Conservation (phyloP, 2,329 filamentous ascomycete species). For the Neophaeococcomyces aloes region DNA sequence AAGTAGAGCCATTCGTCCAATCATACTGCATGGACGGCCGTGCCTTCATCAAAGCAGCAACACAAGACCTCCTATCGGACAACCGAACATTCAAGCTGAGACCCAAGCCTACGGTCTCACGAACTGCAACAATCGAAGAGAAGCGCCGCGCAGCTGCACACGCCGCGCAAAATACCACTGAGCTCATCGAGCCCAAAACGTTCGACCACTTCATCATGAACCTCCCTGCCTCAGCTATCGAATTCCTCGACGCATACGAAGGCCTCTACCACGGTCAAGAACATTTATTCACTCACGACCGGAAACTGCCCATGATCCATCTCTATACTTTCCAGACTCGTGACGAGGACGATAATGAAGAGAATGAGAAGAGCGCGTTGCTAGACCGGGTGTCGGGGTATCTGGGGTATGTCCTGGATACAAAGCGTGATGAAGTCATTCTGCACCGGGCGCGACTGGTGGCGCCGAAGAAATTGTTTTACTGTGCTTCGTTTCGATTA, state of each 20-base stretch:
- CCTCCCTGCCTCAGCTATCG: constrained; percentile 77
- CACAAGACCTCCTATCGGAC: constrained; percentile 41
- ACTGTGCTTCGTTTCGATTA: constrained; percentile 83
- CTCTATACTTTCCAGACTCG: constrained; percentile 85
- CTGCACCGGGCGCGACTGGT: constrained; percentile 69
- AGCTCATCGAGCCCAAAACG: constrained; percentile 52
- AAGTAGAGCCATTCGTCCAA: constrained; percentile 63
- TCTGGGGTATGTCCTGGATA: constrained; percentile 44
- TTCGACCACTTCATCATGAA: constrained; percentile 98
- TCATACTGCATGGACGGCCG: constrained; percentile 75
- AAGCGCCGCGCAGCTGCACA: constrained; percentile 21
- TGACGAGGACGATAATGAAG: constrained; percentile 50
- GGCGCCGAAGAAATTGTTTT: constrained; percentile 91
- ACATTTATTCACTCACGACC: constrained; percentile 51
- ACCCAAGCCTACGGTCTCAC: constrained; percentile 31
- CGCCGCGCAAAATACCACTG: constrained; percentile 15
- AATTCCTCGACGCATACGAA: constrained; percentile 67
- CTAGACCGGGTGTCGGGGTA: constrained; percentile 55
- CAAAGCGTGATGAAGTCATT: constrained; percentile 34
- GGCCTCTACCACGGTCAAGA: constrained; percentile 70
- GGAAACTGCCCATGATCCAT: constrained; percentile 69
- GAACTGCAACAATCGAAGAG: constrained; percentile 23
- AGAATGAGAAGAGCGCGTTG: constrained; percentile 48
- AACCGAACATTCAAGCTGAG: constrained; percentile 46
- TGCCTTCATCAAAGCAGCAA: constrained; percentile 64